phyloP scores from a whole-genome alignment of 2,329 filamentous ascomycete species.

The Apiospora arundinis region DNA sequence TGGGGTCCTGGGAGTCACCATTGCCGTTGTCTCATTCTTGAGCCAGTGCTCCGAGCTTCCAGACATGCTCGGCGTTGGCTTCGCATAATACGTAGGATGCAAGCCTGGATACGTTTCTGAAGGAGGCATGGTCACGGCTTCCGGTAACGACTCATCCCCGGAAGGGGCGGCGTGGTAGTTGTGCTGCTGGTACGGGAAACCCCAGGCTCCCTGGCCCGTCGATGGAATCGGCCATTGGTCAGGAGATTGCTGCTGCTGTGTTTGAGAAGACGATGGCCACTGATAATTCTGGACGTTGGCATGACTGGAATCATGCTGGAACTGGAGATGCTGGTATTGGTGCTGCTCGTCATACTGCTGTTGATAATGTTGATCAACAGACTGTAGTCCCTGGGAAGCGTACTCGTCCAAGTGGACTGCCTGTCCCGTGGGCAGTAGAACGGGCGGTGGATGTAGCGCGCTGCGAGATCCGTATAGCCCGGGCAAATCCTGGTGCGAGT shows the following conservation, averaged over 20 bases:
- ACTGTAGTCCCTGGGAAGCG: conserved; percentile 27
- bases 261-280: not conserved
- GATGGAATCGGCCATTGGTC: not conserved
- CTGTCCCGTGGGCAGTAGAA: conserved; percentile 3
- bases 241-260: not conserved
- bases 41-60: conserved; percentile 21
- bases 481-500: conserved; percentile 21
- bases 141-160: not conserved
- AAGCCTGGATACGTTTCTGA: not conserved
- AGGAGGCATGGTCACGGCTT: not conserved
- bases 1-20: conserved; percentile 15
- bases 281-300: not conserved
- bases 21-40: not conserved
- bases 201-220: not conserved
- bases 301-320: not conserved
- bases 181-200: not conserved
- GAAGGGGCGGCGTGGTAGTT: not conserved
- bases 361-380: conserved; percentile 22
- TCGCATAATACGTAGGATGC: not conserved
- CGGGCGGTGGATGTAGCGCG: not conserved
- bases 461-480: conserved; percentile 25
- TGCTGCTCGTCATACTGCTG: conserved; percentile 17
- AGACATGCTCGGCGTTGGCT: conserved; percentile 22
- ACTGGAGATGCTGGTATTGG: not conserved
- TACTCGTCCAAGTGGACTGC: conserved; percentile 28